A percentile compares a stretch with the other conserved stretches of the same genome.
Conservation (phyloP, 1,139 yeast genomes). For the Debaryomycetaceae sp. region DNA sequence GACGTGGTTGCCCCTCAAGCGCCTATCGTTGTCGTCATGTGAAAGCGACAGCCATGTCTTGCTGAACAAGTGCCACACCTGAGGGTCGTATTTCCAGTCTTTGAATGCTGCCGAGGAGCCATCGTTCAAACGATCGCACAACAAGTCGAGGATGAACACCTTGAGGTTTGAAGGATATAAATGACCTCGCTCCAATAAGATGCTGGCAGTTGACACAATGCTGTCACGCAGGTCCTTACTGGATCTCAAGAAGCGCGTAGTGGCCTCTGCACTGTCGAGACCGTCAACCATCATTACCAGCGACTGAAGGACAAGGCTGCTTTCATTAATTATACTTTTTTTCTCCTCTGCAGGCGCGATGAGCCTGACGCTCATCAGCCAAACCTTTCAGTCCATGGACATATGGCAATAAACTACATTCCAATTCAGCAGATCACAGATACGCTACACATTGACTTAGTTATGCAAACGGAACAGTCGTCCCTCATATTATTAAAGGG, state of each 20-base stretch:
- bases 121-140: slow-evolving; percentile 64
- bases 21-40: slow-evolving; percentile 10
- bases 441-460: too few species aligned
- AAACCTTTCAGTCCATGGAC: too few species aligned
- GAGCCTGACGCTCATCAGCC: too few species aligned
- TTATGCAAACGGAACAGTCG: too few species aligned
- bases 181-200: slow-evolving; percentile 31
- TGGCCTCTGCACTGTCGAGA: slow-evolving; percentile 48
- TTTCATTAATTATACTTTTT: not conserved
- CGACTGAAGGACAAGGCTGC: not conserved
- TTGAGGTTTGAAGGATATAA: slow-evolving; percentile 60
- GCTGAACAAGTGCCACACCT: slow-evolving; percentile 47
- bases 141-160: slow-evolving; percentile 58
- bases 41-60: slow-evolving; percentile 33
- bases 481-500: too few species aligned
- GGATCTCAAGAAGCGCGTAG: slow-evolving; percentile 63
- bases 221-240: slow-evolving; percentile 43
- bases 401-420: too few species aligned
- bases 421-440: too few species aligned
- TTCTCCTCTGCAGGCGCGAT: not conserved
- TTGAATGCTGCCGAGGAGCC: slow-evolving; percentile 20
- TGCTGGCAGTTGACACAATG: slow-evolving; percentile 38
- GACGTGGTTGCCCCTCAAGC: slow-evolving; percentile 26
- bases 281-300: slow-evolving; percentile 14
- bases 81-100: slow-evolving; percentile 36